phyloP scores from a whole-genome alignment of 2,329 filamentous ascomycete genomes.

The Nigrospora oryzae region DNA sequence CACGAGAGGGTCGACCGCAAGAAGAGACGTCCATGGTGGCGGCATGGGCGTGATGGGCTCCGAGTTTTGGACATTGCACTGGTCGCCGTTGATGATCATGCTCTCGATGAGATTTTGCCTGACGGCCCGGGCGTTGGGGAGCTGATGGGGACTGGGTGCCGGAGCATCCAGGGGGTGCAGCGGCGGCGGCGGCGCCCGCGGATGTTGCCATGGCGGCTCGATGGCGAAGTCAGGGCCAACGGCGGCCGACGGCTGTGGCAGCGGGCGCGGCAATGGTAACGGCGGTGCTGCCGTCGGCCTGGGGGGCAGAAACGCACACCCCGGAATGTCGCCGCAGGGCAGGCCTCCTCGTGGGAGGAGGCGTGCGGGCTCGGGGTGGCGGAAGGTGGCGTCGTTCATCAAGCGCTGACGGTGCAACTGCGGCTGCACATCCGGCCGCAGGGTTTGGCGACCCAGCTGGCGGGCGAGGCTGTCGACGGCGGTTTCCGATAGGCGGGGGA shows the following conservation, averaged over 20 bases:
- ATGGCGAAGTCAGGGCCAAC: too few species aligned
- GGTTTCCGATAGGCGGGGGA: conserved; percentile 1
- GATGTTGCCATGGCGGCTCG: too few species aligned
- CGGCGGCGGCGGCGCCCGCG: neutral
- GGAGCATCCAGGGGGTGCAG: conserved; percentile 2
- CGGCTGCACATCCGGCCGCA: too few species aligned
- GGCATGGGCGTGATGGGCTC: conserved; percentile 8
- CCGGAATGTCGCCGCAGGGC: too few species aligned
- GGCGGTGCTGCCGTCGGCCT: too few species aligned
- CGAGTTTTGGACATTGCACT: conserved; percentile 19
- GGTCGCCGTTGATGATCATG: conserved; percentile 19
- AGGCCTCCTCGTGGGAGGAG: neutral
- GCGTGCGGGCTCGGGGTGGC: neutral
- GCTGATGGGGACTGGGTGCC: conserved; percentile 6
- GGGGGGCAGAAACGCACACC: too few species aligned
- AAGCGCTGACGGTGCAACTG: too few species aligned
- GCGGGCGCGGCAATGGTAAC: too few species aligned
- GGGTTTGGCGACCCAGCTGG: conserved; percentile 11
- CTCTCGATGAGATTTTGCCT: conserved; percentile 11
- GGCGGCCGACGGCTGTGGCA: too few species aligned
- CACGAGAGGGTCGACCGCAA: neutral
- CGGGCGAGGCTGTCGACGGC: conserved; percentile 10
- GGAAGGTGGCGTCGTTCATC: too few species aligned
- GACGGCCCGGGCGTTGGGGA: conserved; percentile 10
- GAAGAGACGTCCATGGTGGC: conserved; percentile 2